A percentile compares a stretch with the other conserved stretches of the same genome.
phyloP scores from a whole-genome alignment of 345 rosid species.

The Arabis hirsuta region DNA sequence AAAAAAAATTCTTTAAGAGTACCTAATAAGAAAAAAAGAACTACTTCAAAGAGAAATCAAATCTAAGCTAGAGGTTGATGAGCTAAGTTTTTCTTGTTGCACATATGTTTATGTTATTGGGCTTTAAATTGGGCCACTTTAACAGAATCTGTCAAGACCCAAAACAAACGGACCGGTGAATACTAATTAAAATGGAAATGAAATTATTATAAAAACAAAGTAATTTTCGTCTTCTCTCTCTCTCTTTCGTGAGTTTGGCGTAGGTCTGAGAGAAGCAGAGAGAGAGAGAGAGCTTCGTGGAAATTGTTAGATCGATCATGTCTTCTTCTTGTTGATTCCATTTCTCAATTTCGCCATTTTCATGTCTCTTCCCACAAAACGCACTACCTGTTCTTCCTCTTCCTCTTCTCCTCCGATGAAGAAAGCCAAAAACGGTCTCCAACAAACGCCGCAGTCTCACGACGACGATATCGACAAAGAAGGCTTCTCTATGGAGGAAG shows the following conservation, averaged over 20 bases:
- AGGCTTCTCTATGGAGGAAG: constrained; percentile 50
- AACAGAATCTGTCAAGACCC: no score
- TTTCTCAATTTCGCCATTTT: constrained; percentile 15
- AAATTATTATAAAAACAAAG: background rate
- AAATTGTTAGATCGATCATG: constrained; percentile 15
- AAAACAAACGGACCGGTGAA: no score
- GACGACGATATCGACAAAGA: constrained; percentile 47
- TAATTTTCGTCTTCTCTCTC: constrained; percentile 1
- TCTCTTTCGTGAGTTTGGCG: constrained; percentile 13
- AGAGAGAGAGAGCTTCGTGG: constrained; percentile 19
- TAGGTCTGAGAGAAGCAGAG: constrained; percentile 13
- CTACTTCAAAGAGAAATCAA: no score
- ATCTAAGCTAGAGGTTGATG: no score
- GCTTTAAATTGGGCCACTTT: no score
- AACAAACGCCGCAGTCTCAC: constrained; percentile 36
- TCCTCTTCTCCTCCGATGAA: constrained; percentile 24
- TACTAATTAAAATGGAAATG: background rate
- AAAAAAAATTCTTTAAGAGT: no score
- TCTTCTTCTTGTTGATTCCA: constrained; percentile 21
- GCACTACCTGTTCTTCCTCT: constrained; percentile 46
- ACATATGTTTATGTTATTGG: no score
- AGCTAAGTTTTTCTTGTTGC: no score
- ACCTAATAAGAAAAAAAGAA: no score
- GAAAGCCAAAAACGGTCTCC: constrained; percentile 51
- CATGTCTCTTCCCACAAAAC: constrained; percentile 83